These are phyloP conservation scores for Ustanciosporium gigantosporum DNA, from an alignment of 1,284 basidiomycete species.

Conservation along the genomic window DNA sequence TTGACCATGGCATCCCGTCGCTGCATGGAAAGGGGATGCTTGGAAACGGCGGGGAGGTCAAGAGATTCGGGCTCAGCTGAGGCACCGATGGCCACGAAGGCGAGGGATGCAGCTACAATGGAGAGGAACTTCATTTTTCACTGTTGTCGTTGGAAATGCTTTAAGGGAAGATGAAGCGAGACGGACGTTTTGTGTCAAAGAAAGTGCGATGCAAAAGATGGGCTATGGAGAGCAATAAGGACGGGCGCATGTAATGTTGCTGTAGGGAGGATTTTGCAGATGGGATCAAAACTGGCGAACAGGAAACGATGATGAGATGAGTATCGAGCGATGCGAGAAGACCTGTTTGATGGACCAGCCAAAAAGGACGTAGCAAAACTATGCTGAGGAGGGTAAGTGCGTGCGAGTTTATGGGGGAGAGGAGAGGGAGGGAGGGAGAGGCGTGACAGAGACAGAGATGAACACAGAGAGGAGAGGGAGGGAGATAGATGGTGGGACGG, in stretches of 20 bases:
- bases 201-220: too few species aligned
- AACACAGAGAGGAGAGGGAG: too few species aligned
- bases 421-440: neutral
- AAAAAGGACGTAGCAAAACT: too few species aligned
- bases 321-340: too few species aligned
- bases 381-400: too few species aligned
- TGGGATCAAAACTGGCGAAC: too few species aligned
- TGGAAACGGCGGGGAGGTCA: constrained; percentile 31
- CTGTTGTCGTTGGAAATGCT: neutral
- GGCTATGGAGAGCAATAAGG: too few species aligned
- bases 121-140: constrained; percentile 39
- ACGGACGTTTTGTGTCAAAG: neutral
- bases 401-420: too few species aligned
- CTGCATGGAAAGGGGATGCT: constrained; percentile 35
- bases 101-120: constrained; percentile 26
- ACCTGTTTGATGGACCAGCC: neutral
- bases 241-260: too few species aligned
- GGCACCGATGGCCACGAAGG: constrained; percentile 19
- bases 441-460: neutral
- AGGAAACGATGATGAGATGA: too few species aligned
- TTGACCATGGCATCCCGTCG: constrained; percentile 32
- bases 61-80: constrained; percentile 14
- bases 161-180: neutral
- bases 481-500: too few species aligned
- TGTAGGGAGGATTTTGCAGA: too few species aligned